phyloP scores from a whole-genome alignment of 768 basidiomycete genomes.

The Dioszegia hungarica region DNA sequence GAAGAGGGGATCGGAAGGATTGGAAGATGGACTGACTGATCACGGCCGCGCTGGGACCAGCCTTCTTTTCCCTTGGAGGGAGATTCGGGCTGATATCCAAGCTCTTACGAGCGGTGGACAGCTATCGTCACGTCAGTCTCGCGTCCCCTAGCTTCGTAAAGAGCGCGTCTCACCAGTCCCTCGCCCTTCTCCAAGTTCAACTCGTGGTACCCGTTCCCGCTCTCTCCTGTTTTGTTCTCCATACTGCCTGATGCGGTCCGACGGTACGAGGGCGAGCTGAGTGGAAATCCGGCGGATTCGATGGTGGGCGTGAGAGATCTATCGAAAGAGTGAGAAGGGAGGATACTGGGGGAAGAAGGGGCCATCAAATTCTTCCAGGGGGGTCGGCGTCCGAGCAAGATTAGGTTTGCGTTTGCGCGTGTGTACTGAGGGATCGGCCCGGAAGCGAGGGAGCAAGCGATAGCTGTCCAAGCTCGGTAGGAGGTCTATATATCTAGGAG shows the following conservation, averaged over 20 bases:
- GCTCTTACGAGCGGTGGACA: background rate
- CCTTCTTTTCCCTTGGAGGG: conserved; percentile 12
- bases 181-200: conserved; percentile 7
- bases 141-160: background rate
- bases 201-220: background rate
- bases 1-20: too few species aligned
- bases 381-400: too few species aligned
- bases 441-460: too few species aligned
- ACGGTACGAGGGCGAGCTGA: background rate
- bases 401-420: too few species aligned
- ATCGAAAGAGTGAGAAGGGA: background rate
- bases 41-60: conserved; percentile 18
- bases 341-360: background rate
- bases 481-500: too few species aligned
- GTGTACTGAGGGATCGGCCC: too few species aligned
- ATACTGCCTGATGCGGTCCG: background rate
- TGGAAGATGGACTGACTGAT: conserved; percentile 38
- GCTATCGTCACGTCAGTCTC: background rate
- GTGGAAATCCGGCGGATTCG: too few species aligned
- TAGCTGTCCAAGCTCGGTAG: too few species aligned
- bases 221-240: background rate
- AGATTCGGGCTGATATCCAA: conserved; percentile 24
- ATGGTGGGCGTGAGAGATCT: background rate
- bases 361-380: too few species aligned
- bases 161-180: background rate